These are phyloP conservation scores for Sutorius eximius DNA, from an alignment of 1,284 basidiomycete species.

Conservation along the genomic window DNA sequence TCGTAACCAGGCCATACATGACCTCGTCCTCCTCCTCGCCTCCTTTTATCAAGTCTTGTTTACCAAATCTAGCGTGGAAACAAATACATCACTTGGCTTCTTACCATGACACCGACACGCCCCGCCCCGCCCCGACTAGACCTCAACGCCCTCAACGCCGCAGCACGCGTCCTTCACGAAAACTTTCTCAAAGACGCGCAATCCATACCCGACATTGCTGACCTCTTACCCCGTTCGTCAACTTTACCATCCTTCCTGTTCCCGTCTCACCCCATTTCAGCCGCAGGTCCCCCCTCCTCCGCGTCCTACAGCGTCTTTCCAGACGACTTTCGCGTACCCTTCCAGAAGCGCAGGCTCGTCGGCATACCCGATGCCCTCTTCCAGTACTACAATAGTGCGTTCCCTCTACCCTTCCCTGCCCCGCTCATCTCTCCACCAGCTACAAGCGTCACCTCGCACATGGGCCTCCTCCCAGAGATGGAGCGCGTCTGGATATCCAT, in stretches of 20 bases:
- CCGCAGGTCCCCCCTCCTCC: conserved; percentile 63
- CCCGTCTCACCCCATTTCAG: conserved; percentile 36
- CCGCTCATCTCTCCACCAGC: conserved; percentile 39
- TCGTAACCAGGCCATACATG: conserved; percentile 24
- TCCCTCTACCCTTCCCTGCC: neutral
- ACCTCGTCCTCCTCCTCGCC: too few species aligned
- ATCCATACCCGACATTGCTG: conserved; percentile 70
- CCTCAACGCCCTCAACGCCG: conserved; percentile 60
- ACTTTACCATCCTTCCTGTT: conserved; percentile 38
- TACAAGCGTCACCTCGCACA: conserved; percentile 62
- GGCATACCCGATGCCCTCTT: conserved; percentile 83
- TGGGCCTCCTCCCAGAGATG: conserved; percentile 93
- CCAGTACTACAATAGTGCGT: conserved; percentile 76
- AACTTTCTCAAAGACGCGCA: conserved; percentile 70
- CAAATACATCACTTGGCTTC: too few species aligned
- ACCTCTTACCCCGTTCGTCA: conserved; percentile 48
- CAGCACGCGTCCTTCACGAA: conserved; percentile 65
- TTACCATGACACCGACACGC: conserved; percentile 24
- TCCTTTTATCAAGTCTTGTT: too few species aligned
- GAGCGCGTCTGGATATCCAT: conserved; percentile 96
- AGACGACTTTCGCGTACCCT: conserved; percentile 78
- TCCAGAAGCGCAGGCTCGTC: conserved; percentile 74
- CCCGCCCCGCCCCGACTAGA: conserved; percentile 49
- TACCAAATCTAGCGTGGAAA: too few species aligned
- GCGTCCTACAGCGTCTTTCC: conserved; percentile 74